A percentile compares a stretch with the other conserved stretches of the same genome.
Conservation (phyloP, 1,284 basidiomycete genomes). For the Erythrobasidium hasegawianum region DNA sequence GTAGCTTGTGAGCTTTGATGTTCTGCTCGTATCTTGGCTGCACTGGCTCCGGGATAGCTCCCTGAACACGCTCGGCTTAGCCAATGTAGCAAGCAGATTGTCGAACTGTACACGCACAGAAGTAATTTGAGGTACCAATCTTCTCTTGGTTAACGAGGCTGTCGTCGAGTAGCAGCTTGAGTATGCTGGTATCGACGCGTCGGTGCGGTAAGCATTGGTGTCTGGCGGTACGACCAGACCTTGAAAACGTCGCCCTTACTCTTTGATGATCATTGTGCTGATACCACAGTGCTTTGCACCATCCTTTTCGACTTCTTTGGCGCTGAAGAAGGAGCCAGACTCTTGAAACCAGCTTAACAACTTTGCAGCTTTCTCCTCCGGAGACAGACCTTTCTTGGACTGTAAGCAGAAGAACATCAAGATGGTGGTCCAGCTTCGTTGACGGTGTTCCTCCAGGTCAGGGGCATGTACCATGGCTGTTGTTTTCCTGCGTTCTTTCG, state of each 20-base stretch:
- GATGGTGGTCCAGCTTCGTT: too few species aligned
- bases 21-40: slow-evolving; percentile 17
- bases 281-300: slow-evolving; percentile 29
- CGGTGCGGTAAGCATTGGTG: too few species aligned
- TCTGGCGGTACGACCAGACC: too few species aligned
- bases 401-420: slow-evolving; percentile 3
- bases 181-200: slow-evolving; percentile 9
- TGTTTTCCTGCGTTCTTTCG: background rate
- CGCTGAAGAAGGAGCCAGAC: slow-evolving; percentile 20
- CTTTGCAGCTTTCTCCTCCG: slow-evolving; percentile 31
- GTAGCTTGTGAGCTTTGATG: slow-evolving; percentile 8
- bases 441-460: too few species aligned
- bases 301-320: slow-evolving; percentile 31
- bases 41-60: slow-evolving; percentile 32
- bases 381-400: slow-evolving; percentile 25
- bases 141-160: slow-evolving; percentile 14
- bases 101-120: slow-evolving; percentile 7
- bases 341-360: slow-evolving; percentile 25
- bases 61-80: slow-evolving; percentile 6
- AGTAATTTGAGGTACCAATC: slow-evolving; percentile 33
- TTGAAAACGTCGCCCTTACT: slow-evolving; percentile 2
- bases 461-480: background rate
- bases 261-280: slow-evolving; percentile 32
- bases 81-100: background rate
- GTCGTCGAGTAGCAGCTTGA: slow-evolving; percentile 19